Evolutionary conservation across 257 asterid species (phyloP).

Genomic region (Solanum virginianum): DNA sequence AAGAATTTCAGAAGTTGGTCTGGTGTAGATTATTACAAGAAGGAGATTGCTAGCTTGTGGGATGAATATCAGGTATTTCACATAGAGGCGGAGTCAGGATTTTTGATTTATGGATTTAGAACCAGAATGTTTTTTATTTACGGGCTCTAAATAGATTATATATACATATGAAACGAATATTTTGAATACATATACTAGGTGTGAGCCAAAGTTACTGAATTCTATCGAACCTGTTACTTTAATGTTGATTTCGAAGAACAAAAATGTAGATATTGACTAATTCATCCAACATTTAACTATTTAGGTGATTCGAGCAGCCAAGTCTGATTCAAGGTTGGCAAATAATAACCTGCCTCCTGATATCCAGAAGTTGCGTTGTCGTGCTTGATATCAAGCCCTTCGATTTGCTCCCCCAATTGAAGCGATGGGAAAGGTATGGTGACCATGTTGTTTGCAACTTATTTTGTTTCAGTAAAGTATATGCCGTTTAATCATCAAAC

Average conservation of each 20-base stretch:
- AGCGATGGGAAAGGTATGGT: slow-evolving; percentile 74
- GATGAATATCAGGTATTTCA: slow-evolving; percentile 26
- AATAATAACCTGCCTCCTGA: slow-evolving; percentile 88
- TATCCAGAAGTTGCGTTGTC: slow-evolving; percentile 82
- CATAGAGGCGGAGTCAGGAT: neutral
- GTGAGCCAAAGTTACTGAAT: neutral
- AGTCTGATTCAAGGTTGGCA: slow-evolving; percentile 88
- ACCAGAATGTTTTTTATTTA: neutral
- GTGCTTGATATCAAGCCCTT: slow-evolving; percentile 86
- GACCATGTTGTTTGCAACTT: neutral
- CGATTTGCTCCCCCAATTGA: slow-evolving; percentile 75
- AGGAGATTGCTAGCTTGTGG: slow-evolving; percentile 73
- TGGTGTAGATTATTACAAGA: slow-evolving; percentile 64
- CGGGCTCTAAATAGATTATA: neutral
- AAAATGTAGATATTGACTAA: neutral
- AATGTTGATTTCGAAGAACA: too few relatives aligned
- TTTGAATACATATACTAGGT: neutral
- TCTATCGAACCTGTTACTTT: neutral
- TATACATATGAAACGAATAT: neutral
- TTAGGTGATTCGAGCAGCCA: slow-evolving; percentile 90
- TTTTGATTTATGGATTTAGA: neutral
- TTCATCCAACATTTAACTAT: neutral
- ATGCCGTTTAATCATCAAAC: neutral
- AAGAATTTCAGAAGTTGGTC: slow-evolving; percentile 97
- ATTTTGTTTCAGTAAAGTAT: neutral